Evolutionary conservation across 2,329 filamentous ascomycete species (phyloP), one percentile per base, ranked within the genome.

Genomic region (Fusarium piperis): DNA sequence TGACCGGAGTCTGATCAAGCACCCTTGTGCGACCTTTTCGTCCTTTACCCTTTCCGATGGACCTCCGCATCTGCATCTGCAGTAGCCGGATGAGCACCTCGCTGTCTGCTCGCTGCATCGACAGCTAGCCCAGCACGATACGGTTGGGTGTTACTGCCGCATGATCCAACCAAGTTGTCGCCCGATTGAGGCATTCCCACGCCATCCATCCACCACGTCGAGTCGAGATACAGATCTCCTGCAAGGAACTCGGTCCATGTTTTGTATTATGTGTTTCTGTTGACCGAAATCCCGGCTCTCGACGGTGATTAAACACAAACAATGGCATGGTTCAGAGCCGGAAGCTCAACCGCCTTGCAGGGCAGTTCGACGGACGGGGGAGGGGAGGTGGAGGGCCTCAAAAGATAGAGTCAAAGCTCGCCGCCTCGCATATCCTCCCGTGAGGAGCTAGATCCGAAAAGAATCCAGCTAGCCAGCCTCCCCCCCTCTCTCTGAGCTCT

Each of bases 1-100:
- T 30, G 59, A 51, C 30, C 39, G 46, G 39, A 53, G 51, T 46
- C 58, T 59, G 58, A 60, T 59, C 57, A 51, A 48, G 39, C 33
- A 66, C 62, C 72, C 72, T 71, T 65, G 68, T 67, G 61, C 62
- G 46, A 67, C 69, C 36, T 72, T 74, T 70, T 73, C 65, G 46
- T 56, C 44, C 33, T 69, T 28, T 59, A 57, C 70, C 70, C 72
- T 68, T 70, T 73, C 69, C 61, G 66, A 72, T 74, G 62, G 55
- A 65, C 62, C 71, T 71, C 59, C 64, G 65, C 69, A 72, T 69
- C 70, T 75, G 71, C 65, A 76, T 51, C 61, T 72, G 71, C 61
- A 68, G 63, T 59, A 73, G 65, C 65, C 64, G 53, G 64, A 58
- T 65, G 70, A 71, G 64, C 68, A 74, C 66, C 59, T 62, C 57